A percentile compares a stretch with the other conserved stretches of the same genome.
Conservation (phyloP, 176 grass and related monocot species). For the Carex scoparia region DNA sequence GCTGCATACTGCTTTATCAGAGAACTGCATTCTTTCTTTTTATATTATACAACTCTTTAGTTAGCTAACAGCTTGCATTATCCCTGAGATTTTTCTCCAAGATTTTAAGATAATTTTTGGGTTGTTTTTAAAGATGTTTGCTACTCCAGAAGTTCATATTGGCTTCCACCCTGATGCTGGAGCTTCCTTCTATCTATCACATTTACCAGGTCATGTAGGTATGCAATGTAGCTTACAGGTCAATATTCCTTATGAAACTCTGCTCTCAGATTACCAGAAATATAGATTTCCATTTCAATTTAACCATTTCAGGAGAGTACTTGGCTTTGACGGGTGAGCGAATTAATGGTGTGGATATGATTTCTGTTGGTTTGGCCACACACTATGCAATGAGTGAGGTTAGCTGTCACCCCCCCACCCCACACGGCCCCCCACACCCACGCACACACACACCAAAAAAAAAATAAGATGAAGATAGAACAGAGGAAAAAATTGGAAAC, state of each 20-base stretch:
- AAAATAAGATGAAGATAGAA: neutral
- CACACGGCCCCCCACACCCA: too few species aligned
- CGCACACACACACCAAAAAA: too few species aligned
- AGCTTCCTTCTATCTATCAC: conserved; percentile 90
- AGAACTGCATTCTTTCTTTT: neutral
- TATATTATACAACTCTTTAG: neutral
- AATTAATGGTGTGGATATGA: conserved; percentile 80
- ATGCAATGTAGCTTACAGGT: neutral
- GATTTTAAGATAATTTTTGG: neutral
- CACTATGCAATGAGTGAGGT: conserved; percentile 71
- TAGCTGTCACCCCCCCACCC: neutral
- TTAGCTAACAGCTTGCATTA: neutral
- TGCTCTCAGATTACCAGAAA: neutral
- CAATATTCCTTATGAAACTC: conserved; percentile 14
- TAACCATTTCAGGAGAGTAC: conserved; percentile 64
- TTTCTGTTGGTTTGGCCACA: conserved; percentile 92
- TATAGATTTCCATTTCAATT: neutral
- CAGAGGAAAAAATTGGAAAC: neutral
- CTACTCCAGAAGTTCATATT: conserved; percentile 94
- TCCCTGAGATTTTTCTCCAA: neutral
- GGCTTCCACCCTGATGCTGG: conserved; percentile 96
- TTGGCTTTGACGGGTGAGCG: conserved; percentile 84
- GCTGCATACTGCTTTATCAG: neutral
- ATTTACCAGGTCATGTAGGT: conserved; percentile 96
- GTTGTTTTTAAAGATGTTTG: conserved; percentile 59